phyloP scores from a whole-genome alignment of 768 basidiomycete genomes.

The Hemileccinum rubropunctum region DNA sequence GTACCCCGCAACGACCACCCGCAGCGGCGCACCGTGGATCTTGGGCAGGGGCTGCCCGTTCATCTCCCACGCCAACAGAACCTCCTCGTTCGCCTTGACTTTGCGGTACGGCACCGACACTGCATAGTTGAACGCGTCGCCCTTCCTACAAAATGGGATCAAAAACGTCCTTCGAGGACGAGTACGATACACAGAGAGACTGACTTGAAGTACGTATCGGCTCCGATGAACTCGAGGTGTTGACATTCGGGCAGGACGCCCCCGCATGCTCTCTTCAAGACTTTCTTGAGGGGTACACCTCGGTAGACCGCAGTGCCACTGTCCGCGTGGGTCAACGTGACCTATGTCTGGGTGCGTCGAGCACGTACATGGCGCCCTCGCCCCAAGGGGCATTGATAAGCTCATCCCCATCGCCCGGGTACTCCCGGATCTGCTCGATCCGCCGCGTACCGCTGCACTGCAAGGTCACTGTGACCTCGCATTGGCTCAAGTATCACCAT shows the following conservation, averaged over 20 bases:
- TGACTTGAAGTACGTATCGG: slow-evolving; percentile 57
- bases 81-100: slow-evolving; percentile 45
- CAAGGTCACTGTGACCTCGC: slow-evolving; percentile 49
- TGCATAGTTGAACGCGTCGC: slow-evolving; percentile 40
- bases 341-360: neutral
- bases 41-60: slow-evolving; percentile 39
- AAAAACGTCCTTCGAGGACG: no score
- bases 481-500: slow-evolving; percentile 32
- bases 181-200: neutral
- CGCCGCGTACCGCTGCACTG: slow-evolving; percentile 55
- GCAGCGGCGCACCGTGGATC: slow-evolving; percentile 50
- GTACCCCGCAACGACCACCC: slow-evolving; percentile 50
- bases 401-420: slow-evolving; percentile 55
- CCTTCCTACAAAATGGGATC: slow-evolving; percentile 27
- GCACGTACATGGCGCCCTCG: slow-evolving; percentile 48
- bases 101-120: slow-evolving; percentile 51
- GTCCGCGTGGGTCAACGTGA: neutral
- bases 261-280: slow-evolving; percentile 51
- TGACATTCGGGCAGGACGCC: slow-evolving; percentile 46
- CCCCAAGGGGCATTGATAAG: slow-evolving; percentile 52
- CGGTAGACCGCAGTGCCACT: slow-evolving; percentile 53
- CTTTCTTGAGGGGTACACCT: slow-evolving; percentile 52
- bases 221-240: slow-evolving; percentile 56
- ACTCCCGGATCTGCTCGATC: slow-evolving; percentile 49
- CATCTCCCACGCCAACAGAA: slow-evolving; percentile 29